phyloP scores from a whole-genome alignment of 176 grass and related monocot genomes.

The Themeda triandra region DNA sequence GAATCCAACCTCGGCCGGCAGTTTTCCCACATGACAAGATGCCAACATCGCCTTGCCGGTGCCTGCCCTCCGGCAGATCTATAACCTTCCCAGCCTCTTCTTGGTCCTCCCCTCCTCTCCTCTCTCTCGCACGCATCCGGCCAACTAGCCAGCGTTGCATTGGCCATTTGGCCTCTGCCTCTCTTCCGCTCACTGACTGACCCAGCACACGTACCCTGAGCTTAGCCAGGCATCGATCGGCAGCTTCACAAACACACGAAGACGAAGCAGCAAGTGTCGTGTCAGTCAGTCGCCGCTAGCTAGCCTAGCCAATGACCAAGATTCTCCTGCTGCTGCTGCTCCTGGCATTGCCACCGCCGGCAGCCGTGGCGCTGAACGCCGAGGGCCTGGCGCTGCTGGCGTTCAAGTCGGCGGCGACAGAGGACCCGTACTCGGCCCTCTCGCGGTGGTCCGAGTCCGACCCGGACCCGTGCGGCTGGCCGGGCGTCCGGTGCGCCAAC shows the following conservation, averaged over 20 bases:
- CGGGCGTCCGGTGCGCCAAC: conserved; percentile 71
- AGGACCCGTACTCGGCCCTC: conserved; percentile 59
- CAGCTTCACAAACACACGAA: neutral
- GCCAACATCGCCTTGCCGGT: conserved; percentile 5
- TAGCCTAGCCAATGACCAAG: conserved; percentile 27
- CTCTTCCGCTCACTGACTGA: neutral
- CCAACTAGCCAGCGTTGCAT: neutral
- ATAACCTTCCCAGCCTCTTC: neutral
- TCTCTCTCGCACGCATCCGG: neutral
- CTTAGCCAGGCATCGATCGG: neutral
- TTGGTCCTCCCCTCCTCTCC: too few relatives aligned
- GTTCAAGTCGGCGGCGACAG: conserved; percentile 70
- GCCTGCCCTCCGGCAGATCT: neutral
- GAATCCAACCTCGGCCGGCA: neutral
- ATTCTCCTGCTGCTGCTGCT: conserved; percentile 25
- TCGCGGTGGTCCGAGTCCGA: conserved; percentile 53
- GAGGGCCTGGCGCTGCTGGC: conserved; percentile 80
- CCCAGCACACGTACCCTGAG: neutral
- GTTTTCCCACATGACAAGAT: neutral
- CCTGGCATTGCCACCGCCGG: conserved; percentile 6
- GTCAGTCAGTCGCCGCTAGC: neutral
- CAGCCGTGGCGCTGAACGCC: conserved; percentile 37
- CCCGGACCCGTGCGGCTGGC: conserved; percentile 72
- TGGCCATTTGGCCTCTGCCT: neutral
- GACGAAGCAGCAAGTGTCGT: neutral